Evolutionary conservation across 2,329 filamentous ascomycete species (phyloP).

Genomic region (Pseudogymnoascus sp.): DNA sequence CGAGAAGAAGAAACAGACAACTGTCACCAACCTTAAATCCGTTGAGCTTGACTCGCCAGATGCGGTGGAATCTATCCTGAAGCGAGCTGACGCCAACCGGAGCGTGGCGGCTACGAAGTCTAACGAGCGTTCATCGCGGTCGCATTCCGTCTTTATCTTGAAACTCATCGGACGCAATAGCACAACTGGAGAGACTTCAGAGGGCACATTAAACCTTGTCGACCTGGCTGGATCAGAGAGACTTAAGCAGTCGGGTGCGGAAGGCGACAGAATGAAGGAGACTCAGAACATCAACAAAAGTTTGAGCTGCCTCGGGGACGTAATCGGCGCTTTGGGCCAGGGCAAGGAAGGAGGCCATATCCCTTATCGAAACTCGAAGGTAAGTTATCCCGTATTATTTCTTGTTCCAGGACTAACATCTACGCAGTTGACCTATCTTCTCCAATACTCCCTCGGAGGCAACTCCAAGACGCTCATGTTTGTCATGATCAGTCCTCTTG

Average conservation of each 20-base stretch:
- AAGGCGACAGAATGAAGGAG: slow-evolving; percentile 82
- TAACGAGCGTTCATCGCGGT: slow-evolving; percentile 89
- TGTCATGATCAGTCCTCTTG: slow-evolving; percentile 91
- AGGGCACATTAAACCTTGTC: slow-evolving; percentile 91
- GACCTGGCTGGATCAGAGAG: slow-evolving; percentile 92
- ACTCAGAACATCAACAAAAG: slow-evolving; percentile 98
- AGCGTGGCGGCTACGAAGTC: slow-evolving; percentile 95
- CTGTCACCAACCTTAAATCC: slow-evolving; percentile 70
- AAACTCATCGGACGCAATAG: slow-evolving; percentile 65
- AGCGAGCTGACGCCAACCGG: slow-evolving; percentile 74
- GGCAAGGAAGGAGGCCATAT: slow-evolving; percentile 73
- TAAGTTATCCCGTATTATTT: slow-evolving; percentile 30
- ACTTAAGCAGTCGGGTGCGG: slow-evolving; percentile 76
- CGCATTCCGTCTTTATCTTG: slow-evolving; percentile 93
- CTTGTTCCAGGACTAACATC: slow-evolving; percentile 17
- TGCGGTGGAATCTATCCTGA: slow-evolving; percentile 72
- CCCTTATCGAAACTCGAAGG: slow-evolving; percentile 92
- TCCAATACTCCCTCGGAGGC: slow-evolving; percentile 90
- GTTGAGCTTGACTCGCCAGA: slow-evolving; percentile 71
- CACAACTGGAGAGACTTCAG: slow-evolving; percentile 71
- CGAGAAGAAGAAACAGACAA: slow-evolving; percentile 70
- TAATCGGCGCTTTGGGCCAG: slow-evolving; percentile 85
- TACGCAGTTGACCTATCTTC: slow-evolving; percentile 71
- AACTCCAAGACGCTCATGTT: slow-evolving; percentile 99
- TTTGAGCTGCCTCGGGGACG: slow-evolving; percentile 83